Percentiles rank a stretch among this genome's conserved stretches.
phyloP scores from a whole-genome alignment of 1,284 basidiomycete species.

The Chiua sp. region DNA sequence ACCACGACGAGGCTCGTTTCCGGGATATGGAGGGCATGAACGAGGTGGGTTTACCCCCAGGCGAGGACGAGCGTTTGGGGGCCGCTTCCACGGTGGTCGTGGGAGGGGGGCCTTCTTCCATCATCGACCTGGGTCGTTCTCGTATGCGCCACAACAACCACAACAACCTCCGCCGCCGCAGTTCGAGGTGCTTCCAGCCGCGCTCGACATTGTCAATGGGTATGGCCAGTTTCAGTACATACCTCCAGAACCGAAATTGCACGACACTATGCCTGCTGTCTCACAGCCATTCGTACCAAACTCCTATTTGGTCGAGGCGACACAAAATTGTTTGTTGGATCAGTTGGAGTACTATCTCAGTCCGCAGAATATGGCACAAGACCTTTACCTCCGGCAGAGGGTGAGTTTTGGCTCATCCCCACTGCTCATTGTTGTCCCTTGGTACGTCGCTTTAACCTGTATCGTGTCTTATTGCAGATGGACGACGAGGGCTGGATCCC shows the following conservation, averaged over 20 bases:
- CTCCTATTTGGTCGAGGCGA: constrained; percentile 69
- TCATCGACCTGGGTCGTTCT: constrained; percentile 32
- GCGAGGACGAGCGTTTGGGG: constrained; percentile 40
- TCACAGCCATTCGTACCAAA: constrained; percentile 38
- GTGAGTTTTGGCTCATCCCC: constrained; percentile 46
- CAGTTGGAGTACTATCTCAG: constrained; percentile 93
- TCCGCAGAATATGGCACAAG: constrained; percentile 83
- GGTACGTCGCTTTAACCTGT: constrained; percentile 5
- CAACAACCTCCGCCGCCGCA: constrained; percentile 9
- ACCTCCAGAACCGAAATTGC: constrained; percentile 27
- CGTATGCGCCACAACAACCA: constrained; percentile 9
- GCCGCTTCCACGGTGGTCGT: constrained; percentile 35
- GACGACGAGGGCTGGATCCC: constrained; percentile 89
- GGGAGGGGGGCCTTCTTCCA: constrained; percentile 30
- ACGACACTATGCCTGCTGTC: constrained; percentile 38
- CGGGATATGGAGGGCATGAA: constrained; percentile 29
- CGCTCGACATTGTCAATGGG: constrained; percentile 28
- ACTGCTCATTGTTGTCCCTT: background rate
- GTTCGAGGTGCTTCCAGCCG: constrained; percentile 26
- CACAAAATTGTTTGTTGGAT: constrained; percentile 70
- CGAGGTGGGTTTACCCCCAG: constrained; percentile 39
- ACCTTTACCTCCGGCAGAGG: constrained; percentile 80
- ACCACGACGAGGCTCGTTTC: constrained; percentile 34
- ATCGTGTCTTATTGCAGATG: constrained; percentile 64
- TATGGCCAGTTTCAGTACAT: constrained; percentile 29